A percentile compares a stretch with the other conserved stretches of the same genome.
Conservation (phyloP, 805 yeast genomes). For the Starmera amethionina region DNA sequence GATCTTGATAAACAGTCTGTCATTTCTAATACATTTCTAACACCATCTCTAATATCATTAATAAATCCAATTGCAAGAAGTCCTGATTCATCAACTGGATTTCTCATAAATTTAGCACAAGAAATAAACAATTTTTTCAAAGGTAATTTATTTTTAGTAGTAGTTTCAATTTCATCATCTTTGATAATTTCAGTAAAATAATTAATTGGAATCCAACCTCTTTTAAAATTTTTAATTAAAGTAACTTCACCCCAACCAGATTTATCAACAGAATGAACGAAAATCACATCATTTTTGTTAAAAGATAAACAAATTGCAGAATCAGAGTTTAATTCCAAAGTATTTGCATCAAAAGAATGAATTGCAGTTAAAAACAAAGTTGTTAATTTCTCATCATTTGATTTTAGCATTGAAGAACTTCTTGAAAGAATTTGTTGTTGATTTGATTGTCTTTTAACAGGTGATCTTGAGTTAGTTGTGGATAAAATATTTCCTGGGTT, state of each 20-base stretch:
- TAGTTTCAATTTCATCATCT: conserved; percentile 4
- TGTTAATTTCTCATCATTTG: conserved; percentile 34
- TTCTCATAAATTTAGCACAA: conserved; percentile 55
- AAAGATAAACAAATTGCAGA: conserved; percentile 68
- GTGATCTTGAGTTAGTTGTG: background rate
- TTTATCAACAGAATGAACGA: conserved; percentile 68
- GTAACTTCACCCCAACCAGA: conserved; percentile 90
- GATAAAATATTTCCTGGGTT: background rate
- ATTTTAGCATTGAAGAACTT: background rate
- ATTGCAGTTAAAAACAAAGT: conserved; percentile 46
- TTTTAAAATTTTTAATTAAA: conserved; percentile 43
- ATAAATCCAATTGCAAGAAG: conserved; percentile 24
- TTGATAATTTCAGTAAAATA: conserved; percentile 45
- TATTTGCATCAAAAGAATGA: conserved; percentile 47
- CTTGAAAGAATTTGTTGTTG: background rate
- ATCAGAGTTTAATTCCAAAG: conserved; percentile 56
- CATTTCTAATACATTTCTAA: conserved; percentile 48
- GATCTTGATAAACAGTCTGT: conserved; percentile 72
- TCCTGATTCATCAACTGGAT: conserved; percentile 45
- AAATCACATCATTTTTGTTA: conserved; percentile 59
- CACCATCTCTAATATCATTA: conserved; percentile 67
- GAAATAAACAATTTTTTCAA: conserved; percentile 46
- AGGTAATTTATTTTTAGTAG: conserved; percentile 31
- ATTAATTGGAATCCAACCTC: conserved; percentile 86
- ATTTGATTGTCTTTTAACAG: background rate